A percentile compares a stretch with the other conserved stretches of the same genome.
Conservation (phyloP, 2,329 filamentous ascomycete species). For the Cadophora luteo-olivacea region DNA sequence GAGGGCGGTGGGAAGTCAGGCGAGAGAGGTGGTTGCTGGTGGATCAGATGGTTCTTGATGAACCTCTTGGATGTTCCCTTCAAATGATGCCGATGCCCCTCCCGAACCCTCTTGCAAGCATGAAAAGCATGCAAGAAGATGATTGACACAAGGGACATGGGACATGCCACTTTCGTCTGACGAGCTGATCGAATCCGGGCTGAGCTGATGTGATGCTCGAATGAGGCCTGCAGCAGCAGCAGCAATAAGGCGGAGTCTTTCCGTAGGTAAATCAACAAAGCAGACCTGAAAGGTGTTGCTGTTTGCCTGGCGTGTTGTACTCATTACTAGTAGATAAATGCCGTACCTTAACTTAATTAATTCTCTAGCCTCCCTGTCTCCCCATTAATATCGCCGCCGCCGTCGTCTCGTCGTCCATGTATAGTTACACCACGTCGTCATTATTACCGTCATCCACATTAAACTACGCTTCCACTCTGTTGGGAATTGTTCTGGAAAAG, state of each 20-base stretch:
- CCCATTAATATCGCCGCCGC: not conserved
- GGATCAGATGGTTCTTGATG: conserved; percentile 4
- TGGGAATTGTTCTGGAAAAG: conserved; percentile 9
- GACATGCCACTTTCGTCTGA: conserved; percentile 24
- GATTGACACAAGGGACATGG: conserved; percentile 25
- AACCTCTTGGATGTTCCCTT: conserved; percentile 7
- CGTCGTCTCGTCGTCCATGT: not conserved
- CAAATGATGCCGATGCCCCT: not conserved
- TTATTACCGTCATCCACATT: not conserved
- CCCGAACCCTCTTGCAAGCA: conserved; percentile 22
- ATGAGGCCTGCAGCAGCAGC: conserved; percentile 4
- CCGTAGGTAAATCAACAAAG: not conserved
- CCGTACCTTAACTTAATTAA: not conserved
- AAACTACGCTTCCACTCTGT: not conserved
- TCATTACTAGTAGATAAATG: not conserved
- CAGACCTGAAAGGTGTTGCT: not conserved
- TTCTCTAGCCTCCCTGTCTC: not conserved
- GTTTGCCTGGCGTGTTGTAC: not conserved
- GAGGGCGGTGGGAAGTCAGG: not conserved
- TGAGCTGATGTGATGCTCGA: conserved; percentile 1
- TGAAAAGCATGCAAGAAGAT: conserved; percentile 1
- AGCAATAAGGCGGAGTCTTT: not conserved
- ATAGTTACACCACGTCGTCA: conserved; percentile 5
- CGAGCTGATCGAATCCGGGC: not conserved
- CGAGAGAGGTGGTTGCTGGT: not conserved